Evolutionary conservation across 208 protist genomes (phyloP).

Genomic region (Leishmania gerbilli): DNA sequence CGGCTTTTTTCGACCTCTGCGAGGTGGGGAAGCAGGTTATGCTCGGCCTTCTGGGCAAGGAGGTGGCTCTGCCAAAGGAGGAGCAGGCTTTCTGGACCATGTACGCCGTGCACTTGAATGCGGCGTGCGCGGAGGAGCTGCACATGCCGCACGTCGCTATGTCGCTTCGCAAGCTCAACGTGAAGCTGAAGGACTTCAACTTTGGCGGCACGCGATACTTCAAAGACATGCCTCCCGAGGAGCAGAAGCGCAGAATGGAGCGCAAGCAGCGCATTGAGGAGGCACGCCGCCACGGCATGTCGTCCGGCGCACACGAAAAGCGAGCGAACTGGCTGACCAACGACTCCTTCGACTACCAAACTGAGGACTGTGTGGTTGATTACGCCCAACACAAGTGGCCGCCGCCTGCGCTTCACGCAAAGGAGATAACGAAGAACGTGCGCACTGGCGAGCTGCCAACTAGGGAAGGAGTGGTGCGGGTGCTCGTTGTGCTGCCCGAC

Average conservation of each 20-base stretch:
- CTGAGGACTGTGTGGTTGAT: constrained; percentile 69
- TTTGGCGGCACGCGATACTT: constrained; percentile 92
- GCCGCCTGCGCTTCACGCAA: constrained; percentile 51
- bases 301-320: neutral
- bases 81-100: constrained; percentile 77
- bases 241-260: constrained; percentile 63
- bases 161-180: constrained; percentile 84
- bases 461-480: constrained; percentile 1
- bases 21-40: constrained; percentile 86
- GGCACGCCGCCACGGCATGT: constrained; percentile 37
- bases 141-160: constrained; percentile 71
- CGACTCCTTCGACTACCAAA: constrained; percentile 91
- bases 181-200: constrained; percentile 92
- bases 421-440: constrained; percentile 19
- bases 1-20: constrained; percentile 88
- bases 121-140: constrained; percentile 50
- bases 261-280: constrained; percentile 70
- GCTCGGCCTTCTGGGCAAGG: constrained; percentile 57
- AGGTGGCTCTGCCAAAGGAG: constrained; percentile 47
- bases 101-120: constrained; percentile 67
- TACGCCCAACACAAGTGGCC: constrained; percentile 54
- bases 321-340: constrained; percentile 67
- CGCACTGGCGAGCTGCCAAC: neutral
- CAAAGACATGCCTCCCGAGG: constrained; percentile 84
- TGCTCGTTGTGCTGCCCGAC: constrained; percentile 47